Percentiles rank a stretch among this genome's conserved stretches.
phyloP scores from a whole-genome alignment of 106 monocot species.

The Vanilla planifolia region DNA sequence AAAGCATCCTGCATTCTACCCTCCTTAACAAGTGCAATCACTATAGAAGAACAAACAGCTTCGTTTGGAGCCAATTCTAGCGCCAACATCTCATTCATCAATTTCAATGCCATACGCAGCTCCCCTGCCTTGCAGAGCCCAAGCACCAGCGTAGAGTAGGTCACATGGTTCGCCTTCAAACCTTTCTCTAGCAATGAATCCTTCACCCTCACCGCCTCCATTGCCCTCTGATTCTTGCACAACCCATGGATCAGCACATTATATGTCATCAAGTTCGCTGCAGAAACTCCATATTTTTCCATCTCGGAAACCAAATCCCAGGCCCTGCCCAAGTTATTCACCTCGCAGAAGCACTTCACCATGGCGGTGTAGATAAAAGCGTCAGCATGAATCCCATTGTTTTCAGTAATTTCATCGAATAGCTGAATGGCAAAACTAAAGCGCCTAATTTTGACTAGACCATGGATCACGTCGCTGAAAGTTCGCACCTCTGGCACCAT shows the following conservation, averaged over 20 bases:
- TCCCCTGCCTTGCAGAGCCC: conserved; percentile 62
- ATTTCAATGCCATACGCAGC: conserved; percentile 25
- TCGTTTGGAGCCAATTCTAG: conserved; percentile 58
- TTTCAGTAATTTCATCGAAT: conserved; percentile 33
- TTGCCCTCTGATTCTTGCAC: conserved; percentile 48
- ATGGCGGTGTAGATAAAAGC: conserved; percentile 50
- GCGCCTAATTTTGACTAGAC: conserved; percentile 29
- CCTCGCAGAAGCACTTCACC: conserved; percentile 63
- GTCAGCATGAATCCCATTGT: conserved; percentile 23
- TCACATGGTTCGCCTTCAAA: conserved; percentile 60
- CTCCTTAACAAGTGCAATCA: conserved; percentile 63
- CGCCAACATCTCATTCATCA: conserved; percentile 55
- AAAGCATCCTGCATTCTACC: conserved; percentile 65
- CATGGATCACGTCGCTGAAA: conserved; percentile 50
- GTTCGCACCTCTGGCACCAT: conserved; percentile 31
- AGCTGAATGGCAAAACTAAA: conserved; percentile 43
- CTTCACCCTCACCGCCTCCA: conserved; percentile 60
- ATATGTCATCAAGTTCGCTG: conserved; percentile 43
- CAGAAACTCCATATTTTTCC: conserved; percentile 26
- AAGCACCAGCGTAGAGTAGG: conserved; percentile 62
- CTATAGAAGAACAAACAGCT: conserved; percentile 50
- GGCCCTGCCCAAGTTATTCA: conserved; percentile 49
- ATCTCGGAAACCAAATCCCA: conserved; percentile 32
- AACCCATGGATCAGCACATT: conserved; percentile 84
- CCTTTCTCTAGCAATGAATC: conserved; percentile 36